phyloP scores from a whole-genome alignment of 345 rosid genomes.

The Euphorbia pulcherrima region DNA sequence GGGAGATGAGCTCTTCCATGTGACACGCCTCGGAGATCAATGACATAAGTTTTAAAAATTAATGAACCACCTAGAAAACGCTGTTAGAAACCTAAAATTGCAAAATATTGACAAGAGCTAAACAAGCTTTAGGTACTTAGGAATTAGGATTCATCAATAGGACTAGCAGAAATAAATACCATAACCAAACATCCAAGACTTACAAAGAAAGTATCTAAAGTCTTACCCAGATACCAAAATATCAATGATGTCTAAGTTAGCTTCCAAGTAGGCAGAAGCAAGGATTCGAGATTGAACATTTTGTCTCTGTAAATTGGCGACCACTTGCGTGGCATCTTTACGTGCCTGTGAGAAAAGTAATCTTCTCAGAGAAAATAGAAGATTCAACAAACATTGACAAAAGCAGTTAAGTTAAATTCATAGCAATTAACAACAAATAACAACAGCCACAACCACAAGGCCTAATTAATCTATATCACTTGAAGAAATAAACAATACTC shows the following conservation, averaged over 20 bases:
- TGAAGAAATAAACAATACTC: background rate
- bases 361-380: slow-evolving; percentile 23
- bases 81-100: background rate
- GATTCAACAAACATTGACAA: background rate
- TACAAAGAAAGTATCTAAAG: slow-evolving; percentile 11
- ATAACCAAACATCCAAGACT: background rate
- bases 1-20: background rate
- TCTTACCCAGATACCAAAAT: slow-evolving; percentile 65
- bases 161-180: slow-evolving; percentile 5
- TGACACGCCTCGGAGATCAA: background rate
- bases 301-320: slow-evolving; percentile 94
- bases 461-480: background rate
- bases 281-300: slow-evolving; percentile 81
- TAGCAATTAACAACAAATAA: background rate
- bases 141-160: background rate
- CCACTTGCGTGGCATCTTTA: slow-evolving; percentile 98
- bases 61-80: background rate
- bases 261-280: slow-evolving; percentile 88
- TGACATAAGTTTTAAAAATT: background rate
- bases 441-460: background rate
- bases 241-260: slow-evolving; percentile 76
- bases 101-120: background rate
- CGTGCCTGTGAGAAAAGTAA: slow-evolving; percentile 47
- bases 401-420: background rate
- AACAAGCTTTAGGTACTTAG: background rate